A percentile compares a stretch with the other conserved stretches of the same genome.
phyloP scores from a whole-genome alignment of 176 grass and related monocot species.

The Rhynchospora pubera region DNA sequence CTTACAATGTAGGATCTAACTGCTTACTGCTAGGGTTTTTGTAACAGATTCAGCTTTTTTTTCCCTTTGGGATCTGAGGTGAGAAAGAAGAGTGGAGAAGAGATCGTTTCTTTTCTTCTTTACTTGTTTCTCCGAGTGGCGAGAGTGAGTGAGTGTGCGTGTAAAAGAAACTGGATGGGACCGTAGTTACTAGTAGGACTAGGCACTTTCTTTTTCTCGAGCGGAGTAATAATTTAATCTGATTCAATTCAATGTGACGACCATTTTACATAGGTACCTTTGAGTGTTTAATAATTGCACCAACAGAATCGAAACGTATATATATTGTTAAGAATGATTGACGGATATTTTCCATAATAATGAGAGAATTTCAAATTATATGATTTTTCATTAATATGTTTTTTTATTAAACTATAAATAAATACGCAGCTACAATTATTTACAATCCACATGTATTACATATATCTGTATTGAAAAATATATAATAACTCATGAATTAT shows the following conservation, averaged over 20 bases:
- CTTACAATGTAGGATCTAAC: constrained; percentile 25
- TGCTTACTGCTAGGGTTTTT: constrained; percentile 16
- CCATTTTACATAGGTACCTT: neutral
- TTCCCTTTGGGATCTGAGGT: constrained; percentile 1
- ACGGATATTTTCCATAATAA: no score
- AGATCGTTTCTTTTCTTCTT: neutral
- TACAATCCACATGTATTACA: no score
- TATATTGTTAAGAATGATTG: neutral
- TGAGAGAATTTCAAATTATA: no score
- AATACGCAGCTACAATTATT: no score
- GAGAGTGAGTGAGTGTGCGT: neutral
- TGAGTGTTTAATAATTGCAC: neutral
- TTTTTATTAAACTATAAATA: no score
- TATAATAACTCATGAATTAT: no score
- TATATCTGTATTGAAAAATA: no score
- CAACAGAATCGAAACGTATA: neutral
- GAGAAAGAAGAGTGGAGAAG: neutral
- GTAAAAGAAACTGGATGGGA: neutral
- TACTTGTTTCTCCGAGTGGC: neutral
- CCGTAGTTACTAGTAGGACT: neutral
- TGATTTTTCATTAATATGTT: no score
- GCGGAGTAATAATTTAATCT: neutral
- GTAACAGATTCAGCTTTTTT: neutral
- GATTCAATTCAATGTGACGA: neutral
- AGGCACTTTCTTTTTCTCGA: constrained; percentile 12